Percentiles rank a stretch among this genome's conserved stretches.
Evolutionary conservation across 1,139 yeast genomes (phyloP).

Genomic region (Williopsis jadinii): DNA sequence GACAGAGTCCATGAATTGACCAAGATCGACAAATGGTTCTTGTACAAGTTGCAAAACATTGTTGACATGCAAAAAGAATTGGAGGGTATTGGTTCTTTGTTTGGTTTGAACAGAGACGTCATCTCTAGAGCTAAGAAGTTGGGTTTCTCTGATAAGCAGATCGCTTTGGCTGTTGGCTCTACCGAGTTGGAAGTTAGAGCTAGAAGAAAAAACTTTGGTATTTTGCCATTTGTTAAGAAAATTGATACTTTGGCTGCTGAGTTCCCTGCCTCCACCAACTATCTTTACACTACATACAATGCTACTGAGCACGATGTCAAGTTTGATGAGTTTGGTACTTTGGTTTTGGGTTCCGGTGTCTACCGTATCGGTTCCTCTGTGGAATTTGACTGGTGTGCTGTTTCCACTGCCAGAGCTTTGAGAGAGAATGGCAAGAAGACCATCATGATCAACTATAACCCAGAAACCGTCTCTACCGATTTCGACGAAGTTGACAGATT

Average conservation of each 20-base stretch:
- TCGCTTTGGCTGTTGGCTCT: conserved; percentile 65
- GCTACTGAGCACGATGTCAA: conserved; percentile 80
- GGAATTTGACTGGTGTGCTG: conserved; percentile 99
- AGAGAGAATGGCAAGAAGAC: conserved; percentile 85
- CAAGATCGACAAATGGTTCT: conserved; percentile 94
- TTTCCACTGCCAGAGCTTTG: conserved; percentile 89
- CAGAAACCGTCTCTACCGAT: conserved; percentile 97
- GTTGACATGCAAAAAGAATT: conserved; percentile 82
- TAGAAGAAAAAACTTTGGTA: conserved; percentile 68
- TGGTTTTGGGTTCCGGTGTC: conserved; percentile 97
- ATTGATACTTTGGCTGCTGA: conserved; percentile 98
- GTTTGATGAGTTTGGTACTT: conserved; percentile 84
- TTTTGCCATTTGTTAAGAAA: conserved; percentile 90
- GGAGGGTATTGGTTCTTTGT: conserved; percentile 54
- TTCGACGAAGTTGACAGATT: conserved; percentile 97
- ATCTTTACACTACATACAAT: conserved; percentile 91
- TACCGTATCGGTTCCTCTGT: conserved; percentile 98
- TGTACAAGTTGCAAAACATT: conserved; percentile 84
- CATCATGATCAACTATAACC: conserved; percentile 95
- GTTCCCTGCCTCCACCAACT: conserved; percentile 96
- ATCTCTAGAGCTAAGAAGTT: conserved; percentile 81
- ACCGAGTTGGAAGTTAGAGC: conserved; percentile 74
- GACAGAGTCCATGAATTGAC: conserved; percentile 87
- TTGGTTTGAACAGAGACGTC: conserved; percentile 56
- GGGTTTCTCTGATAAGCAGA: conserved; percentile 94